phyloP scores from a whole-genome alignment of 352 stramenopile genomes.

The Ophiocytium majus region DNA sequence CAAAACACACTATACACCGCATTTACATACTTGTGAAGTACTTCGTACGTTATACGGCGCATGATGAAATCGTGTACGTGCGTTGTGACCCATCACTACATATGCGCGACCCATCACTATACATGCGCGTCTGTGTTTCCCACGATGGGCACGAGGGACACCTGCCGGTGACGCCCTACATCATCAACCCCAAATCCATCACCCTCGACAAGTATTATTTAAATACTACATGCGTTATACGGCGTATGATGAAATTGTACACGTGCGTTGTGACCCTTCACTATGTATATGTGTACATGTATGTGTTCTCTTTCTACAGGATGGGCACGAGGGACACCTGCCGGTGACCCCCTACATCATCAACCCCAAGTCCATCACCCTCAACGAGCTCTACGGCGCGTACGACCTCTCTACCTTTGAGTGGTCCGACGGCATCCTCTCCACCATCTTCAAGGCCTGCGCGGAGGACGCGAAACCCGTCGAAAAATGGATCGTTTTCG shows the following conservation, averaged over 20 bases:
- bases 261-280: too few relatives aligned
- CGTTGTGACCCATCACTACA: too few relatives aligned
- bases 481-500: conserved; percentile 85
- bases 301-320: too few relatives aligned
- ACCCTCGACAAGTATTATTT: too few relatives aligned
- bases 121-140: too few relatives aligned
- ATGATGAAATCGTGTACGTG: too few relatives aligned
- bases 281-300: too few relatives aligned
- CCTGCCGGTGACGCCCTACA: conserved; percentile 47
- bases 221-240: too few relatives aligned
- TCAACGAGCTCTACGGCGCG: conserved; percentile 88
- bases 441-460: conserved; percentile 82
- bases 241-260: too few relatives aligned
- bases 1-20: conserved; percentile 89
- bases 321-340: conserved; percentile 10
- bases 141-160: conserved; percentile 7
- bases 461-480: conserved; percentile 70
- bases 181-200: conserved; percentile 89
- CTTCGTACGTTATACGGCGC: too few relatives aligned
- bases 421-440: conserved; percentile 91
- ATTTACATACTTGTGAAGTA: too few relatives aligned
- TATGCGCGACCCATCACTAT: too few relatives aligned
- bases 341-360: conserved; percentile 62
- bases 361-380: conserved; percentile 90
- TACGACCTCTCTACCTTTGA: conserved; percentile 91